phyloP scores from a whole-genome alignment of 805 yeast genomes.

The Lipomyces mesembrius region DNA sequence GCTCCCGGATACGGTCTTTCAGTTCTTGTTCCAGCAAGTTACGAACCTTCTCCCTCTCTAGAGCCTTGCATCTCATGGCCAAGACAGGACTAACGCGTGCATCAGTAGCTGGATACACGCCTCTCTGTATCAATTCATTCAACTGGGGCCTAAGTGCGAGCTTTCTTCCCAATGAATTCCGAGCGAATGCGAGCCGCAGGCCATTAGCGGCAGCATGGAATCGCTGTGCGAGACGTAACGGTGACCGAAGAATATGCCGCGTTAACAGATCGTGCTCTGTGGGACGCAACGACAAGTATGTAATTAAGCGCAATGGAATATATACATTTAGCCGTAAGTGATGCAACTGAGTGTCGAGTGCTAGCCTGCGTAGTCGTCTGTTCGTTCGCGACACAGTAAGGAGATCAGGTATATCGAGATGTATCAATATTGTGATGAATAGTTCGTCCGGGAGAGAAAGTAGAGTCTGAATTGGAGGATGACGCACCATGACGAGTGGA shows the following conservation, averaged over 20 bases:
- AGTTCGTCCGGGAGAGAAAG: constrained; percentile 40
- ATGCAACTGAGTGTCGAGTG: constrained; percentile 39
- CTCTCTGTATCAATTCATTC: constrained; percentile 40
- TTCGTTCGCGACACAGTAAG: constrained; percentile 36
- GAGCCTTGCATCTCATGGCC: constrained; percentile 33
- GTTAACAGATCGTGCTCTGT: constrained; percentile 37
- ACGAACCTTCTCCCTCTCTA: constrained; percentile 40
- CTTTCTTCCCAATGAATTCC: constrained; percentile 38
- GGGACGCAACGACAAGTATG: constrained; percentile 36
- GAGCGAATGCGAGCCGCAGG: constrained; percentile 35
- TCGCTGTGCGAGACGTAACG: constrained; percentile 37
- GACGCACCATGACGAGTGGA: neutral
- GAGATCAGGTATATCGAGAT: constrained; percentile 42
- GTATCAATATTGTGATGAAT: constrained; percentile 35
- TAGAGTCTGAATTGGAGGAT: constrained; percentile 5
- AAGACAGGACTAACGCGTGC: constrained; percentile 35
- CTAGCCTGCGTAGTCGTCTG: constrained; percentile 35
- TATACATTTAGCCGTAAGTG: constrained; percentile 28
- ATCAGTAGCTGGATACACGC: constrained; percentile 38
- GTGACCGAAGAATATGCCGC: constrained; percentile 38
- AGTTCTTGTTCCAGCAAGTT: constrained; percentile 34
- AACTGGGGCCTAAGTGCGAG: constrained; percentile 39
- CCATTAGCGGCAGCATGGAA: constrained; percentile 32
- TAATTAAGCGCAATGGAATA: constrained; percentile 38
- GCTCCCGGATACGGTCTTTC: constrained; percentile 12